Percentiles rank a stretch among this genome's conserved stretches.
Evolutionary conservation across 805 yeast species (phyloP).

Genomic region (Wickerhamiella slavikovae): DNA sequence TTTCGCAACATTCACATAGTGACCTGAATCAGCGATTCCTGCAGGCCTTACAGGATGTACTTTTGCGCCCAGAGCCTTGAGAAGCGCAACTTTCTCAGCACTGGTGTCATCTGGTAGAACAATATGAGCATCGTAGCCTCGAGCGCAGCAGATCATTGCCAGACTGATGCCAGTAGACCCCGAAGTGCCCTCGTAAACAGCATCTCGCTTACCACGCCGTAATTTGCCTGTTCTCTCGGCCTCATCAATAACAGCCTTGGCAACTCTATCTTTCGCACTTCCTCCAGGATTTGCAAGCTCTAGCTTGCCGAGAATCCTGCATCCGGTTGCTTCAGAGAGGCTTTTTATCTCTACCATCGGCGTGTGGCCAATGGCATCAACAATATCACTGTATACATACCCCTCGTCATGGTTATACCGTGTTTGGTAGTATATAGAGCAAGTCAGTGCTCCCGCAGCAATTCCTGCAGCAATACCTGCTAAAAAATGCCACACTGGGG

Average conservation of each 20-base stretch:
- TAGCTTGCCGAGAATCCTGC: constrained; percentile 68
- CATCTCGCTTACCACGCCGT: constrained; percentile 40
- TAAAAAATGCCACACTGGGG: no score
- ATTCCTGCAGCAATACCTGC: no score
- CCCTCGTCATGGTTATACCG: no score
- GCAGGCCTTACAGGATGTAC: constrained; percentile 85
- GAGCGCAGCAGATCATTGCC: constrained; percentile 71
- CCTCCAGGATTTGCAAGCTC: constrained; percentile 87
- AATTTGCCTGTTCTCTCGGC: constrained; percentile 43
- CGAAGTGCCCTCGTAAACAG: constrained; percentile 83
- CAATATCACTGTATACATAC: constrained; percentile 26
- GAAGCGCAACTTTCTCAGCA: constrained; percentile 52
- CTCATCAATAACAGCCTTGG: constrained; percentile 55
- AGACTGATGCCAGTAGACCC: constrained; percentile 94
- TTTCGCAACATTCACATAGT: constrained; percentile 78
- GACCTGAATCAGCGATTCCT: constrained; percentile 79
- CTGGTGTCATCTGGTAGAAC: constrained; percentile 90
- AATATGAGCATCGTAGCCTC: constrained; percentile 84
- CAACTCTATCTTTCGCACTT: constrained; percentile 88
- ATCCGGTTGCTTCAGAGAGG: constrained; percentile 50
- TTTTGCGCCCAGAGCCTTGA: constrained; percentile 58
- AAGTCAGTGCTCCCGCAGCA: no score
- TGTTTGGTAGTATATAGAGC: no score
- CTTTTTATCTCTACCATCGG: constrained; percentile 61
- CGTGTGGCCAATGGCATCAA: constrained; percentile 75